Conservation (phyloP, 2,329 filamentous ascomycete genomes). For the Penicillium hesseltinei region DNA sequence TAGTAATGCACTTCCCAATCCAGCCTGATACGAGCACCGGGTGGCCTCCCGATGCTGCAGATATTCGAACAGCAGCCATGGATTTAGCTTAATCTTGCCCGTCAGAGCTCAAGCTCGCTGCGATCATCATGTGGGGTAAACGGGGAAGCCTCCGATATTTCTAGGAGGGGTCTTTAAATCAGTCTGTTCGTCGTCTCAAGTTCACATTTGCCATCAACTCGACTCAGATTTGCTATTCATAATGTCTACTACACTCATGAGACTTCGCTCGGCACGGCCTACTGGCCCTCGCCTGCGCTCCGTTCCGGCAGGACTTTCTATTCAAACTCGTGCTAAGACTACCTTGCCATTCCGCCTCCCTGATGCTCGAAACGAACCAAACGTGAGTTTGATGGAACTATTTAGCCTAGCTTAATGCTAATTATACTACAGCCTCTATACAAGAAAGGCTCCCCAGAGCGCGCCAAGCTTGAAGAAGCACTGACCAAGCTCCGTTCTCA, state of each 20-base stretch:
- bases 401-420: neutral
- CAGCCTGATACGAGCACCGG: neutral
- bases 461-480: constrained; percentile 33
- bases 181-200: neutral
- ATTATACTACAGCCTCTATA: constrained; percentile 25
- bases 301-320: constrained; percentile 6
- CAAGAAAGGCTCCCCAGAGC: constrained; percentile 33
- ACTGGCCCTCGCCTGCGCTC: constrained; percentile 15
- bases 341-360: constrained; percentile 34
- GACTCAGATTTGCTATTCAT: neutral
- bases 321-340: constrained; percentile 24
- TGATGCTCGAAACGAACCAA: constrained; percentile 37
- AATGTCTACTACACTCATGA: constrained; percentile 23
- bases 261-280: constrained; percentile 17
- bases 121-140: constrained; percentile 4
- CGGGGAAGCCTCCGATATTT: constrained; percentile 4
- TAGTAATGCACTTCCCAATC: neutral
- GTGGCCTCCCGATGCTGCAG: constrained; percentile 4
- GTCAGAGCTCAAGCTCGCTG: neutral
- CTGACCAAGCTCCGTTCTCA: constrained; percentile 33
- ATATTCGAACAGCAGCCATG: neutral
- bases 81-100: neutral
- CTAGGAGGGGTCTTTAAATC: constrained; percentile 3
- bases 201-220: neutral
- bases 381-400: constrained; percentile 21